Evolutionary conservation across 805 yeast genomes (phyloP), one percentile per base, ranked within the genome.

Genomic region (Schwanniomyces vanrijiae): DNA sequence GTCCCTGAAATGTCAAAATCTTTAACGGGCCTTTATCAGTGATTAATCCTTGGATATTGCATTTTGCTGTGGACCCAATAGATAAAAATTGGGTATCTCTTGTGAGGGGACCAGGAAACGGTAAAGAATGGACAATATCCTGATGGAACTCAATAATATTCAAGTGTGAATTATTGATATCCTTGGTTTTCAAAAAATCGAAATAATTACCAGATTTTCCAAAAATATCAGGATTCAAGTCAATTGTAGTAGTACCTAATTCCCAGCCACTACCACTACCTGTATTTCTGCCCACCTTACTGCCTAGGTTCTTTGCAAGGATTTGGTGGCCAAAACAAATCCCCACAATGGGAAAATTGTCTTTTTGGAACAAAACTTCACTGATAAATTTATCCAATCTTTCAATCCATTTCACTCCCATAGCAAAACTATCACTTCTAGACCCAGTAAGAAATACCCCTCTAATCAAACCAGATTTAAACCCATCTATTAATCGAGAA

Each of bases 321-420:
- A 88, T 74, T 61, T 90, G 97, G 64, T 90, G 97, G 5, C 96
- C 97, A 61, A 89, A 90, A 64, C 97, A 90, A 37, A 90, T 70
- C 3, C 96, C 95, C 5, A 80, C 76, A 3, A 82, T 47, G 2
- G 86, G 85, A 48, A 58, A 49, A 22, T 47, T 37, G 7, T 39
- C 29, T 26, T 48, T 24, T 11, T 42, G 29, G 21, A 52, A 55
- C 5, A 62, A 46, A 4, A 49, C 48, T 21, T 53, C 48, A 4
- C 53, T 50, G 25, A 73, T 47, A 56, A 70, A 80, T 3, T 64
- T 59, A 31, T 68, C 65, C 35, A 81, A 57, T 10, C 56, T 56
- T 24, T 56, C 46, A 39, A 81, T 69, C 83, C 82, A 78, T 19
- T 60, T 58, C 1, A 63, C 59, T 9, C 67, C 64, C 1, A 55